Evolutionary conservation across 2,329 filamentous ascomycete genomes (phyloP).

Genomic region (Sphaerulina musiva): DNA sequence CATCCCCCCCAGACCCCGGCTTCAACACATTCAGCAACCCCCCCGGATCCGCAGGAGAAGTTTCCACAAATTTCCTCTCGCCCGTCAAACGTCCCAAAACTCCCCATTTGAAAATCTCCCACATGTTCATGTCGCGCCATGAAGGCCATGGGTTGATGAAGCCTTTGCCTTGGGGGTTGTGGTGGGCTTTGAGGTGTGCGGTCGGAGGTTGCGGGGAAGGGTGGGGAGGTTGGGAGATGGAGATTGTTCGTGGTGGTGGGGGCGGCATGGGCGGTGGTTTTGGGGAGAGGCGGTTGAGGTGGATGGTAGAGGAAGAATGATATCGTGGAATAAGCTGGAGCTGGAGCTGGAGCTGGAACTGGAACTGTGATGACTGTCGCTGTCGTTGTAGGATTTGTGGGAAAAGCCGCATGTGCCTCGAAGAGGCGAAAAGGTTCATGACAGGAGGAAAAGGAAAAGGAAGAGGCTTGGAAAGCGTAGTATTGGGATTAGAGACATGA

Average conservation of each 20-base stretch:
- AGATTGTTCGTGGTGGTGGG: conserved; percentile 27
- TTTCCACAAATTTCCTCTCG: conserved; percentile 51
- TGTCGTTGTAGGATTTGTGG: too few species aligned
- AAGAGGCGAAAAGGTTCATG: too few species aligned
- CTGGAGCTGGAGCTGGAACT: not conserved
- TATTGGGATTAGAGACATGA: too few species aligned
- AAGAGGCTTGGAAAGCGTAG: too few species aligned
- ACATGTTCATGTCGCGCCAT: conserved; percentile 37
- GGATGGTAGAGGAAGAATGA: too few species aligned
- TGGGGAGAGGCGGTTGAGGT: not conserved
- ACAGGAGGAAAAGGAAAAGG: too few species aligned
- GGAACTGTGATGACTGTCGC: not conserved
- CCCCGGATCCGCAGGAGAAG: conserved; percentile 23
- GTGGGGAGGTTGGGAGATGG: conserved; percentile 36
- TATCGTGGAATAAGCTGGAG: not conserved
- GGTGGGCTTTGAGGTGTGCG: conserved; percentile 44
- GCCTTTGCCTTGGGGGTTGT: conserved; percentile 48
- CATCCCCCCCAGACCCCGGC: too few species aligned
- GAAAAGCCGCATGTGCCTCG: too few species aligned
- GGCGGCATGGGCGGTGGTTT: not conserved
- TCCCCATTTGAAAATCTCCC: conserved; percentile 36
- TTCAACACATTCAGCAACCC: too few species aligned
- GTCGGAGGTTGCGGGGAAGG: conserved; percentile 40
- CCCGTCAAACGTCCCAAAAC: conserved; percentile 45
- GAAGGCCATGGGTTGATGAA: conserved; percentile 55